Percentiles rank a stretch among this genome's conserved stretches.
Evolutionary conservation across 305 asterid species (phyloP).

Genomic region (Fraxinus floribunda): DNA sequence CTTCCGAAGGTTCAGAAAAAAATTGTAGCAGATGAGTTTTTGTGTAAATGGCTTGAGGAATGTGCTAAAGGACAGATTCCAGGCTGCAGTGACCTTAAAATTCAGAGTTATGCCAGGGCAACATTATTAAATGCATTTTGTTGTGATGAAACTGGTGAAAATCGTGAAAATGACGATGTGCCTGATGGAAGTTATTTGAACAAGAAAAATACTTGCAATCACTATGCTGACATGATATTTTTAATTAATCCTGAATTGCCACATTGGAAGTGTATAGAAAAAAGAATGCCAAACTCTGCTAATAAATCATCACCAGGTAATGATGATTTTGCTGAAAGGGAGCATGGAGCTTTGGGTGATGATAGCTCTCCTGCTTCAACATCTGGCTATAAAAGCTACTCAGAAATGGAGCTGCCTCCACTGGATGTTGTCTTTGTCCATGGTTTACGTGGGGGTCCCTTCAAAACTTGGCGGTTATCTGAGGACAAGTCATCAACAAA

Average conservation of each 20-base stretch:
- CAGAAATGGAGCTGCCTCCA: slow-evolving; percentile 52
- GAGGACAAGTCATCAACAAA: slow-evolving; percentile 95
- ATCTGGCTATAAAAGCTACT: slow-evolving; percentile 51
- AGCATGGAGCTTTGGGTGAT: slow-evolving; percentile 29
- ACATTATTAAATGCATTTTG: slow-evolving; percentile 75
- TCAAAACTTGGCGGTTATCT: slow-evolving; percentile 95
- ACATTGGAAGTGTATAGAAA: slow-evolving; percentile 79
- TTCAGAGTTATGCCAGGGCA: slow-evolving; percentile 91
- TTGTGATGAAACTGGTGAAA: slow-evolving; percentile 39
- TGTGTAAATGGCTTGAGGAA: slow-evolving; percentile 91
- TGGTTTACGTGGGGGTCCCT: slow-evolving; percentile 98
- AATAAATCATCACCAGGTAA: slow-evolving; percentile 34
- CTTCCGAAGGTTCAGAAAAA: slow-evolving; percentile 78
- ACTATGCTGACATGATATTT: slow-evolving; percentile 73
- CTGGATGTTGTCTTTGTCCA: slow-evolving; percentile 89
- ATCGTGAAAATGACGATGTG: slow-evolving; percentile 40
- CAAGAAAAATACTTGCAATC: slow-evolving; percentile 45
- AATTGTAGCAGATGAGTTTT: slow-evolving; percentile 59
- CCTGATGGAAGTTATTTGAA: slow-evolving; percentile 32
- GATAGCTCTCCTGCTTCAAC: slow-evolving; percentile 50
- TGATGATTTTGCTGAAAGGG: slow-evolving; percentile 46
- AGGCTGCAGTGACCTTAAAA: slow-evolving; percentile 89
- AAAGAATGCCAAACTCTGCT: slow-evolving; percentile 27
- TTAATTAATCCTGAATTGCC: slow-evolving; percentile 80
- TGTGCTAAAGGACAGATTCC: slow-evolving; percentile 79